Evolutionary conservation across 2,329 filamentous ascomycete genomes (phyloP).

Genomic region (Trichoderma polysporum): DNA sequence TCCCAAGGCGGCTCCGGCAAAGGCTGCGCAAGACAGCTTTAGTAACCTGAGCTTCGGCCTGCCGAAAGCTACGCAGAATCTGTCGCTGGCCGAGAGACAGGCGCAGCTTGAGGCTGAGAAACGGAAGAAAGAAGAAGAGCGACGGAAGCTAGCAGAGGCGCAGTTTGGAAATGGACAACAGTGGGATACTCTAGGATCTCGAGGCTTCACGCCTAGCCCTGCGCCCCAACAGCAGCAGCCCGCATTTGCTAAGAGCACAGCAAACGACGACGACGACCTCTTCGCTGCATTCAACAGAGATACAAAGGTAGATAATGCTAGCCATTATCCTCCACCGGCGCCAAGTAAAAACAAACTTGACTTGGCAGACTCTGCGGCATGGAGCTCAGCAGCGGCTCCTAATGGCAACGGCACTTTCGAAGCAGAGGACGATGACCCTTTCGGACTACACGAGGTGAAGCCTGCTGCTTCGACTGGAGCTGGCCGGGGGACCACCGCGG

Average conservation of each 20-base stretch:
- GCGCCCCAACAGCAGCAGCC: conserved; percentile 24
- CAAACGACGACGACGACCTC: conserved; percentile 58
- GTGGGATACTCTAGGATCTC: conserved; percentile 69
- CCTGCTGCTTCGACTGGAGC: conserved; percentile 30
- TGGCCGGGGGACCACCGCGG: conserved; percentile 29
- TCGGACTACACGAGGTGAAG: conserved; percentile 70
- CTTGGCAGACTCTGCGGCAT: conserved; percentile 54
- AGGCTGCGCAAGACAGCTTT: conserved; percentile 69
- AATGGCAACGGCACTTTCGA: conserved; percentile 42
- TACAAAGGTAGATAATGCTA: conserved; percentile 66
- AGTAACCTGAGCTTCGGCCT: conserved; percentile 65
- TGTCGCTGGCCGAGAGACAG: conserved; percentile 77
- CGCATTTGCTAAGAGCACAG: conserved; percentile 21
- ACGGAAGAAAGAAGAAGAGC: conserved; percentile 71
- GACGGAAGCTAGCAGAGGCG: conserved; percentile 67
- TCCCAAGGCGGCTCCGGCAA: conserved; percentile 48
- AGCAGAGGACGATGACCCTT: conserved; percentile 82
- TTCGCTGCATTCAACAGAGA: conserved; percentile 67
- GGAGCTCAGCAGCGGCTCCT: conserved; percentile 38
- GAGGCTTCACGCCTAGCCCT: conserved; percentile 43
- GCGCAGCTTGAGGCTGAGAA: conserved; percentile 65
- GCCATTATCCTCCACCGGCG: conserved; percentile 60
- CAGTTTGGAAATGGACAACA: conserved; percentile 77
- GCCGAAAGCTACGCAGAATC: conserved; percentile 63
- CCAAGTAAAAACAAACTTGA: conserved; percentile 47